Percentiles rank a stretch among this genome's conserved stretches.
Conservation (phyloP, 352 stramenopile genomes). For the Phytophthora nicotianae region DNA sequence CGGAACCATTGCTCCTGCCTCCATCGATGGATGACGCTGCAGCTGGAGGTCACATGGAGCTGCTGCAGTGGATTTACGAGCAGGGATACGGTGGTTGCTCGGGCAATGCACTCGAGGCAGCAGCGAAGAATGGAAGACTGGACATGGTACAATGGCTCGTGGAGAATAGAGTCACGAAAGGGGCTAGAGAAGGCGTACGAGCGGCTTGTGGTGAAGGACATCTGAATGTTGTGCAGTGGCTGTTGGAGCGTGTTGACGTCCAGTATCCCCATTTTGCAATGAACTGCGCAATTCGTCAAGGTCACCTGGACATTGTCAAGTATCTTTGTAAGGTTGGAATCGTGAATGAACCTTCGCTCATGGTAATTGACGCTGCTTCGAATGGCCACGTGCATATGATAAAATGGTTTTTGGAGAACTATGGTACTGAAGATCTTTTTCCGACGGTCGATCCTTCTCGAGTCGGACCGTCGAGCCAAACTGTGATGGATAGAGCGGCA, state of each 20-base stretch:
- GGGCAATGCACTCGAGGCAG: conserved; percentile 6
- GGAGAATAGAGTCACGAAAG: conserved; percentile 7
- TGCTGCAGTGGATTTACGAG: conserved; percentile 17
- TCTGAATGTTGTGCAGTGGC: conserved; percentile 9
- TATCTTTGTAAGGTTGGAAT: conserved; percentile 12
- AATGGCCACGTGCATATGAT: conserved; percentile 16
- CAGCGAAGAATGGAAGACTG: conserved; percentile 12
- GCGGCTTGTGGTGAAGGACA: conserved; percentile 5
- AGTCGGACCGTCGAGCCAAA: background rate
- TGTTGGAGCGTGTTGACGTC: background rate
- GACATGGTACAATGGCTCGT: conserved; percentile 14
- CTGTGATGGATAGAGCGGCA: conserved; percentile 22
- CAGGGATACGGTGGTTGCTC: background rate
- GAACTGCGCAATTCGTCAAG: conserved; percentile 1
- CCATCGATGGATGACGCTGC: conserved; percentile 17
- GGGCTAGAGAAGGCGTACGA: conserved; percentile 2
- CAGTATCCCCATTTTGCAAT: conserved; percentile 13
- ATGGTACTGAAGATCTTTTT: conserved; percentile 10
- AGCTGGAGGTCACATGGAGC: conserved; percentile 16
- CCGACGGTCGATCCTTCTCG: background rate
- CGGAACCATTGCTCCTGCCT: background rate
- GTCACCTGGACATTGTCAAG: conserved; percentile 15
- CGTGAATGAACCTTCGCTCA: background rate
- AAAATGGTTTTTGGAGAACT: conserved; percentile 15
- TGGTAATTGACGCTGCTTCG: conserved; percentile 9